These are phyloP conservation scores for Pythium dissotocum DNA, from an alignment of 352 stramenopile species.

Conservation along the genomic window DNA sequence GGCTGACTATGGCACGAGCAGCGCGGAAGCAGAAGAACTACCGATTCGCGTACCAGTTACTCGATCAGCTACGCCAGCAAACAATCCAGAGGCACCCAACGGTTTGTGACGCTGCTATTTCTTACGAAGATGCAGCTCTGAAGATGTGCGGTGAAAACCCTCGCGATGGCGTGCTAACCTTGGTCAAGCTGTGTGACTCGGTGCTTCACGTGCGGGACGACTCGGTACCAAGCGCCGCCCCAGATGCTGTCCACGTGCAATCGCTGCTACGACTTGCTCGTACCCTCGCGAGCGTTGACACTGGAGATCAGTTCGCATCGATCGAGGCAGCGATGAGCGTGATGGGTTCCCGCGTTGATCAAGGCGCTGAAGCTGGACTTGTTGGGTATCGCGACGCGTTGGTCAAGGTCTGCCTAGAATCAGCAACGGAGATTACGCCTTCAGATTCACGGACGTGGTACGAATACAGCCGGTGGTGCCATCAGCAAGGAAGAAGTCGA, in stretches of 20 bases:
- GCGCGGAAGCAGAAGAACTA: constrained; percentile 27
- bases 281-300: constrained; percentile 21
- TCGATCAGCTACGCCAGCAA: constrained; percentile 12
- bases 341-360: constrained; percentile 16
- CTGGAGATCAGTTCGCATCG: constrained; percentile 21
- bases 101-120: constrained; percentile 34
- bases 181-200: constrained; percentile 22
- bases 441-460: constrained; percentile 53
- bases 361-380: constrained; percentile 2
- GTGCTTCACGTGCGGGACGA: constrained; percentile 8
- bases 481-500: constrained; percentile 45
- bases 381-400: constrained; percentile 23
- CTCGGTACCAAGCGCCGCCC: not conserved
- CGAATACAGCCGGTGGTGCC: constrained; percentile 74
- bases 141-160: constrained; percentile 50
- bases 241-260: constrained; percentile 16
- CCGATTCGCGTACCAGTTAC: constrained; percentile 6
- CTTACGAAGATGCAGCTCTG: constrained; percentile 27
- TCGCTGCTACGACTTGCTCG: constrained; percentile 20
- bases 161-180: constrained; percentile 60
- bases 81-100: not conserved
- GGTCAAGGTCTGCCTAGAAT: constrained; percentile 25
- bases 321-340: constrained; percentile 25
- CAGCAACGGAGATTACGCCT: constrained; percentile 38
- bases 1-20: constrained; percentile 10